phyloP scores from a whole-genome alignment of 2,329 filamentous ascomycete species.

The Sclerotinia sclerotiorum region DNA sequence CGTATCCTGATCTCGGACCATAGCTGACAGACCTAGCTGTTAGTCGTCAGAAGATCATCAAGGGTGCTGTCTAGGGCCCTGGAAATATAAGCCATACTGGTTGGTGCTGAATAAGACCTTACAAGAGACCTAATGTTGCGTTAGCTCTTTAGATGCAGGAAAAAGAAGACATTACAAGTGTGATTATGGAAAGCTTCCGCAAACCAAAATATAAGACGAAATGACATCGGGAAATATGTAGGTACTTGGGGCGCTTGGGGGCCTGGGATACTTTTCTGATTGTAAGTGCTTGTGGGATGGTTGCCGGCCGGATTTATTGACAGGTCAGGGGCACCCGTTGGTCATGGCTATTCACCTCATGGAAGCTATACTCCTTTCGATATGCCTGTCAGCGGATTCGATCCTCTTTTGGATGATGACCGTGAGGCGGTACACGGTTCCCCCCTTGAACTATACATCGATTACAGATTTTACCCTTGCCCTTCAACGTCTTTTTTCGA shows the following conservation, averaged over 20 bases:
- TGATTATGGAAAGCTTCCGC: constrained; percentile 24
- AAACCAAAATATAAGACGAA: constrained; percentile 18
- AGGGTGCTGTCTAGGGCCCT: constrained; percentile 10
- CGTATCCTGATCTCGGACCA: constrained; percentile 14
- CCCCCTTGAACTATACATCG: constrained; percentile 29
- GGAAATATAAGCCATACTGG: constrained; percentile 5
- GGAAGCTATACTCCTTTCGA: constrained; percentile 29
- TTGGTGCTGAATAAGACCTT: constrained; percentile 34
- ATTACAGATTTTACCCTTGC: constrained; percentile 28
- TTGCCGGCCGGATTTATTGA: constrained; percentile 31
- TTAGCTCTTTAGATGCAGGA: constrained; percentile 20
- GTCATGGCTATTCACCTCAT: constrained; percentile 20
- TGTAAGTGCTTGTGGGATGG: constrained; percentile 15
- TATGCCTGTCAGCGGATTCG: constrained; percentile 31
- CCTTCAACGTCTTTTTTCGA: constrained; percentile 36
- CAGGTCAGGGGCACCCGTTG: constrained; percentile 29
- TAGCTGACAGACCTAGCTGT: constrained; percentile 1
- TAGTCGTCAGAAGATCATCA: constrained; percentile 16
- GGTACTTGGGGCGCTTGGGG: constrained; percentile 27
- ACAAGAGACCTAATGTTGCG: constrained; percentile 27
- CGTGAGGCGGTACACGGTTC: constrained; percentile 33
- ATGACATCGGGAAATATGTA: constrained; percentile 18
- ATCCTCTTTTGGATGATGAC: constrained; percentile 31
- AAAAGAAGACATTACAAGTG: constrained; percentile 17
- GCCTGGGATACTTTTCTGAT: constrained; percentile 21